Conservation (phyloP, 352 stramenopile species). For the Pythium aristosporum region DNA sequence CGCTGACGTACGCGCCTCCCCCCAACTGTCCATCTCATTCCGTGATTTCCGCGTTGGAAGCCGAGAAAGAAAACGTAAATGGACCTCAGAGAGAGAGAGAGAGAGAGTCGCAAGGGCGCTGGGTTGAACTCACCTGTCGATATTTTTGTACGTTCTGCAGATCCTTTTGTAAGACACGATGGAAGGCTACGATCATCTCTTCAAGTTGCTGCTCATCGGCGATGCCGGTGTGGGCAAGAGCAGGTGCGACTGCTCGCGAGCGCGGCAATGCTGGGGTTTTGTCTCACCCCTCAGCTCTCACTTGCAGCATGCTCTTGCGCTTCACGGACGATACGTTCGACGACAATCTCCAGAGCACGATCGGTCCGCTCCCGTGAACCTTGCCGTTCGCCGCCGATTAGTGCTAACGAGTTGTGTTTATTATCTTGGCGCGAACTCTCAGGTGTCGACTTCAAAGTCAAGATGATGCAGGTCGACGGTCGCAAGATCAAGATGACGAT, state of each 20-base stretch:
- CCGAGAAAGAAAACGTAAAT: not conserved
- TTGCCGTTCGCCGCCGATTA: not conserved
- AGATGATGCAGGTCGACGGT: slow-evolving; percentile 95
- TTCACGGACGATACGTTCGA: slow-evolving; percentile 99
- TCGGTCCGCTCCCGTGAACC: slow-evolving; percentile 61
- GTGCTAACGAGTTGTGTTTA: not conserved
- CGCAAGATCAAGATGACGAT: slow-evolving; percentile 98
- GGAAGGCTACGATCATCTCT: slow-evolving; percentile 96
- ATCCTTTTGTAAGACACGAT: slow-evolving; percentile 27
- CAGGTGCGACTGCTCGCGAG: slow-evolving; percentile 52
- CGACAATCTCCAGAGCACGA: slow-evolving; percentile 97
- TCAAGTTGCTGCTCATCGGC: slow-evolving; percentile 98
- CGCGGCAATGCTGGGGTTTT: not conserved
- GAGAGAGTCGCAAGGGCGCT: not conserved
- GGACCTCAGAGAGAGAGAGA: not conserved
- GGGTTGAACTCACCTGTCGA: not conserved
- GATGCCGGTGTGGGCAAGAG: slow-evolving; percentile 98
- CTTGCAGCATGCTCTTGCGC: slow-evolving; percentile 92
- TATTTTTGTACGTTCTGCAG: not conserved
- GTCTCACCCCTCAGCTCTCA: not conserved
- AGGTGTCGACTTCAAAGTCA: slow-evolving; percentile 97
- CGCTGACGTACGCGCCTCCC: not conserved
- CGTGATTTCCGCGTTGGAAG: not conserved
- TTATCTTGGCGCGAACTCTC: not conserved
- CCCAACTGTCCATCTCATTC: not conserved